Evolutionary conservation across 352 stramenopile genomes (phyloP), one percentile per base, ranked within the genome.

Genomic region (Phytophthora lateralis): DNA sequence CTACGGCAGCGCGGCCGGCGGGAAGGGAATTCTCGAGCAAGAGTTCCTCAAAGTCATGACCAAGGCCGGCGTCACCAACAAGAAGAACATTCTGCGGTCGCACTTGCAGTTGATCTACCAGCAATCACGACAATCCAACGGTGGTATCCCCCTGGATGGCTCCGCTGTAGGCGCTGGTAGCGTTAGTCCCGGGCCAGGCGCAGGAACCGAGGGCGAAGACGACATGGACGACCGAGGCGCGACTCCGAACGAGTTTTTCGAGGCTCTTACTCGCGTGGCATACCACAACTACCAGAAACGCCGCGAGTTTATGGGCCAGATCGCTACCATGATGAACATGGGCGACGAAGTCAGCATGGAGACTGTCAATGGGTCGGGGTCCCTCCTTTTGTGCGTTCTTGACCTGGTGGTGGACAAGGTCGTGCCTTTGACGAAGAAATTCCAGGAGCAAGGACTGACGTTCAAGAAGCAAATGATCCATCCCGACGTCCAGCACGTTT

Each of bases 391-490:
- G 0, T 80, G 76, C 37, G 81, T 92, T 4, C 56, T 68, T 0
- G 81, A 91, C 38, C 64, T 94, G 0, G 80, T 92, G 0, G 71
- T 86, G 3, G 78, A 88, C 17, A 86, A 81, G 30, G 56, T 94
- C 1, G 63, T 91, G 21, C 82, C 82, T 2, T 73, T 94, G 12
- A 87, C 85, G 0, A 88, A 85, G 51, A 90, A 90, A 48, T 89
- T 88, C 57, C 82, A 92, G 46, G 78, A 91, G 49, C 83, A 92
- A 69, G 81, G 81, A 2, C 64, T 94, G 11, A 89, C 81, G 9
- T 94, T 94, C 58, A 94, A 94, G 65, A 91, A 91, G 35, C 82
- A 91, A 75, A 90, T 92, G 78, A 73, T 90, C 21, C 71, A 90
- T 38, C 80, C 81, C 0, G 85, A 94, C 35, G 81, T 94, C 3